Conservation (phyloP, 2,329 filamentous ascomycete genomes). For the Clarireedia homoeocarpa region DNA sequence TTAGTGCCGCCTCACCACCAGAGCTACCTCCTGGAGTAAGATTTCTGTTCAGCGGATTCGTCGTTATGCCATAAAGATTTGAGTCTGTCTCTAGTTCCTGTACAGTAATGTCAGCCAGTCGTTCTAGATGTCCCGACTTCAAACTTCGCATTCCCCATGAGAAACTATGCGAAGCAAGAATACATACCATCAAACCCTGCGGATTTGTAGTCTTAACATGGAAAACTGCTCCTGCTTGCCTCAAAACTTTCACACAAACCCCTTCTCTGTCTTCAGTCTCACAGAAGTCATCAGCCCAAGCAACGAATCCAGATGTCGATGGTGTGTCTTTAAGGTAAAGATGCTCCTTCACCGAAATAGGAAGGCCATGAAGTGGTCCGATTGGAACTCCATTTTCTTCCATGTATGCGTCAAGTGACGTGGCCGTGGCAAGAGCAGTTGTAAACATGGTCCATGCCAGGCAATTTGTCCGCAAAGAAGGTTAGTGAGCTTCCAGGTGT, state of each 20-base stretch:
- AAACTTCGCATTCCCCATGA: no score
- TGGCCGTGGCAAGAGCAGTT: constrained; percentile 36
- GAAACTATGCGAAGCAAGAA: background rate
- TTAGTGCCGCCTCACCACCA: constrained; percentile 52
- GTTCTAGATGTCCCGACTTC: no score
- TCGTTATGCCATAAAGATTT: constrained; percentile 32
- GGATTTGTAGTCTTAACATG: constrained; percentile 46
- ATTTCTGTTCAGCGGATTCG: constrained; percentile 50
- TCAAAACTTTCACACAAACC: constrained; percentile 38
- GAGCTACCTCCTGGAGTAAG: constrained; percentile 53
- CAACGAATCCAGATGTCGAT: constrained; percentile 35
- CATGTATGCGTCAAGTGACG: constrained; percentile 38
- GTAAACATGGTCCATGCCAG: constrained; percentile 41
- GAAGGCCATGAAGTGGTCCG: constrained; percentile 56
- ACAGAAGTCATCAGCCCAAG: constrained; percentile 33
- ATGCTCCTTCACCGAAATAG: constrained; percentile 50
- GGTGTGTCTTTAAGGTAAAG: constrained; percentile 34
- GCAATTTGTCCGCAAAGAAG: constrained; percentile 29
- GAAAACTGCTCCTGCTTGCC: constrained; percentile 41
- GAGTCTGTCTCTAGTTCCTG: constrained; percentile 33
- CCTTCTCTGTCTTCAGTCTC: constrained; percentile 37
- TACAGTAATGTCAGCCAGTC: constrained; percentile 19
- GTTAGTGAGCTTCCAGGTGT: no score
- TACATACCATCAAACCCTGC: constrained; percentile 38
- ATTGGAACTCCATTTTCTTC: constrained; percentile 33